Evolutionary conservation across 495 filamentous ascomycete genomes (phyloP), one percentile per base, ranked within the genome.

Genomic region (Letharia lupina): DNA sequence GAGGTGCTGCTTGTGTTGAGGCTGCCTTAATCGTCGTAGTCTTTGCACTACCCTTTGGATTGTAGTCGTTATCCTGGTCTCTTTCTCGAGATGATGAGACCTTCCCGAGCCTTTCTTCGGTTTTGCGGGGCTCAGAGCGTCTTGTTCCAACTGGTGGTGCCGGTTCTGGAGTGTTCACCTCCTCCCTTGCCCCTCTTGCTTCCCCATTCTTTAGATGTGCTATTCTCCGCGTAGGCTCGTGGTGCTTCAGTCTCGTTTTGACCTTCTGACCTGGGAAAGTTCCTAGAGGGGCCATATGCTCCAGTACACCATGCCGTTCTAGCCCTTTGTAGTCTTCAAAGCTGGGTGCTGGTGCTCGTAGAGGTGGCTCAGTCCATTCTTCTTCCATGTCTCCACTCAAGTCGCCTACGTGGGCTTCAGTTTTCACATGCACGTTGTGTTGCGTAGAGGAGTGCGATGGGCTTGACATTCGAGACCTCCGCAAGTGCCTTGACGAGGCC

Each of bases 251-350:
- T 62, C 74, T 73, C 18, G 69, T 66, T 69, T 77, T 81, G 13
- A 79, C 70, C 65, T 79, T 80, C 28, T 73, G 63, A 73, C 79
- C 85, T 11, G 89, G 89, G 59, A 82, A 75, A 37, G 81, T 81
- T 47, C 89, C 89, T 7, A 91, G 75, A 39, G 89, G 83, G 50
- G 81, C 82, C 88, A 91, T 91, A 69, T 83, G 82, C 73, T 85
- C 85, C 15, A 89, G 75, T 8, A 89, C 86, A 60, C 86, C 86
- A 68, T 84, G 79, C 40, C 85, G 77, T 67, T 85, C 76, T 69
- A 85, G 77, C 67, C 81, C 86, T 57, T 70, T 69, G 70, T 82
- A 75, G 64, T 93, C 91, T 74, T 83, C 80, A 73, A 86, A 93
- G 68, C 87, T 90, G 3, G 91, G 83, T 37, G 74, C 75, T 67